Base-by-base conservation (phyloP, 1,284 basidiomycete species). In the Pseudozyma flocculosa region DNA sequence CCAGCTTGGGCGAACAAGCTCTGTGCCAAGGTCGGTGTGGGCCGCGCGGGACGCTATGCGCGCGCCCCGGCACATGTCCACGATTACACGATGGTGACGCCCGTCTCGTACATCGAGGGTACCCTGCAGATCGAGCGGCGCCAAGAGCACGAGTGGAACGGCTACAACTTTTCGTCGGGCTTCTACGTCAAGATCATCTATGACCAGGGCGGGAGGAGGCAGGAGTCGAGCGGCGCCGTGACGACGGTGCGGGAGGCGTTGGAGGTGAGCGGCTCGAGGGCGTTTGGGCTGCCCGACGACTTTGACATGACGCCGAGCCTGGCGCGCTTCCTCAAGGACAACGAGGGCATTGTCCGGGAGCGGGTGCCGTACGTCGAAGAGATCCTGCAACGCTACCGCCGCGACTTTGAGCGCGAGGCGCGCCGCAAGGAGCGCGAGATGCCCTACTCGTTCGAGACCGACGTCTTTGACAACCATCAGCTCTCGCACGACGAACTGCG, bases 241-340 rank as follows among this genome's bases (percentile, higher is more conserved):
- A 54, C 46, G 2, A 54, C 49, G 7, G 45, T 61, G 3, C 54
- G 51, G 1, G 84, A 83, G 61, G 72, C 79, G 18, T 78, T 88
- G 38, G 73, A 76, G 19, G 78, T 85, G 2, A 51, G 54, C 32
- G 79, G 82, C 21, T 84, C 84, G n/a, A 80, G 81, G 14, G 78
- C 81, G 11, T 85, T 89, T 52, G 88, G 88, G 0, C 79, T 90
- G 24, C 83, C 82, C 58, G 85, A 87, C 60, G 85, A 87, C 63
- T 87, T 84, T 60, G 83, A 85, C 47, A 78, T 89, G 43, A 87
- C 86, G 0, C 77, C 82, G 1, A 77, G 81, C 0, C 81, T 90
- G 3, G 85, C 87, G 5, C 83, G 81, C 7, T 88, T 91, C 72
- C 78, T 90, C 11, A 72, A 83, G 15, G 78, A 85, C 59, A 90